Evolutionary conservation across 225 moss, liverwort and hornwort species (phyloP), one percentile per base, ranked within the genome.

Genomic region (Sphagnum contortum): DNA sequence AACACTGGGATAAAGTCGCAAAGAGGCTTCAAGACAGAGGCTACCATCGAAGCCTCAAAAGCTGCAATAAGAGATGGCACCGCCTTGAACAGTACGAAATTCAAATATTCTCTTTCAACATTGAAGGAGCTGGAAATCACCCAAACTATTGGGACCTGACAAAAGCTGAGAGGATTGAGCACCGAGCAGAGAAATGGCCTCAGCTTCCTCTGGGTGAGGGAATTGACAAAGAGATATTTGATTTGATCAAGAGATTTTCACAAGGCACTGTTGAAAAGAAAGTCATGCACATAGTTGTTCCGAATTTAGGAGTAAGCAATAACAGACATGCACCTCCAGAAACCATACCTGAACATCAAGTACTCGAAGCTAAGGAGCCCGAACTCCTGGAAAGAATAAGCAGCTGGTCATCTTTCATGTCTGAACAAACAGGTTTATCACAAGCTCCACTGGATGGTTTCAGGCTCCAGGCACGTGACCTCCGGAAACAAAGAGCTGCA

Each of bases 31-130:
- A 63, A 46, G 84, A 85, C 4, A 75, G 45, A 48, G 84, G 84
- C 9, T 78, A 59, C 50, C 60, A 68, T 0, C 64, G 78, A 47
- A 85, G 84, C 53, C 76, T 78, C 47, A 81, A 74, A 48, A 85
- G 81, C 57, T 85, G 84, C 60, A 85, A 85, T 10, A 85, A 81
- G 59, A 64, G 81, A 49, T 85, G 84, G 84, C 81, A 81, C 50
- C 64, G 70, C 59, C 68, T 81, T 0, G 81, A 81, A 9, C 84
- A 81, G 57, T 76, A 65, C 47, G 84, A 81, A 60, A 63, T 81
- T 0, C 81, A 85, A 49, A 85, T 81, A 10, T 78, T 76, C 48
- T 79, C 84, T 3, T 81, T 85, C 62, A 79, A 85, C 8, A 79
- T 76, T 48, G 78, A 81, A 44, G 76, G 73, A 57, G 78, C 29